Conservation (phyloP, 192 early-diverging fungal genomes). For the Phlyctochytrium planicorne region DNA sequence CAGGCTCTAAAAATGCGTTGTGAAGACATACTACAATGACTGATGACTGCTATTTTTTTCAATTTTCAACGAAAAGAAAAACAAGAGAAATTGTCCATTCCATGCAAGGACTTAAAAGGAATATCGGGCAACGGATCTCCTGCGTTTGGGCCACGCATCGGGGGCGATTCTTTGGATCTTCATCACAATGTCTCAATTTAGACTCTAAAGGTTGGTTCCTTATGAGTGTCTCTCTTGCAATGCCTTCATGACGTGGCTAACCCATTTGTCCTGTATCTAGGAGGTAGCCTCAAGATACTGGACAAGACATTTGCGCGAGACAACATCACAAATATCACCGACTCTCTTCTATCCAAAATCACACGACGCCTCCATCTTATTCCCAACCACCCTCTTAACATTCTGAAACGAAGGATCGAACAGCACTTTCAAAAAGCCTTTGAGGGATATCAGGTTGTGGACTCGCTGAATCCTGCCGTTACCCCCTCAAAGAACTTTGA, state of each 20-base stretch:
- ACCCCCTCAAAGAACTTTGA: slow-evolving; percentile 89
- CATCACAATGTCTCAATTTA: too few relatives aligned
- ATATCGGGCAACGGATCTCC: too few relatives aligned
- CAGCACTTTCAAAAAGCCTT: slow-evolving; percentile 62
- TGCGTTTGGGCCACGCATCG: too few relatives aligned
- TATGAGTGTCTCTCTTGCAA: too few relatives aligned
- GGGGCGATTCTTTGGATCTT: too few relatives aligned
- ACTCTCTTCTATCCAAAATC: slow-evolving; percentile 73
- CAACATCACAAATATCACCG: slow-evolving; percentile 73
- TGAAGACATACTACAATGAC: too few relatives aligned
- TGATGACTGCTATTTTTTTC: too few relatives aligned
- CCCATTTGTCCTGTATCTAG: background rate
- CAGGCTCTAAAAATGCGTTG: too few relatives aligned
- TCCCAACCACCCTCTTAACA: slow-evolving; percentile 82
- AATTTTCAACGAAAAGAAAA: too few relatives aligned
- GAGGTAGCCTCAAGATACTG: slow-evolving; percentile 6
- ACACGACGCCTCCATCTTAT: slow-evolving; percentile 73
- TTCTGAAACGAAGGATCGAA: slow-evolving; percentile 80
- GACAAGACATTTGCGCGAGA: slow-evolving; percentile 43
- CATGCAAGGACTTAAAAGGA: too few relatives aligned
- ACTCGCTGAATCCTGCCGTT: slow-evolving; percentile 78
- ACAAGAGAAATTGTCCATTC: too few relatives aligned
- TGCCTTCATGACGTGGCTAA: background rate
- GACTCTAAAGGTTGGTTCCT: too few relatives aligned
- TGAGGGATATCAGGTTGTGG: slow-evolving; percentile 48